phyloP scores from a whole-genome alignment of 192 early-diverging fungal genomes.

The Haplosporangium gracile region DNA sequence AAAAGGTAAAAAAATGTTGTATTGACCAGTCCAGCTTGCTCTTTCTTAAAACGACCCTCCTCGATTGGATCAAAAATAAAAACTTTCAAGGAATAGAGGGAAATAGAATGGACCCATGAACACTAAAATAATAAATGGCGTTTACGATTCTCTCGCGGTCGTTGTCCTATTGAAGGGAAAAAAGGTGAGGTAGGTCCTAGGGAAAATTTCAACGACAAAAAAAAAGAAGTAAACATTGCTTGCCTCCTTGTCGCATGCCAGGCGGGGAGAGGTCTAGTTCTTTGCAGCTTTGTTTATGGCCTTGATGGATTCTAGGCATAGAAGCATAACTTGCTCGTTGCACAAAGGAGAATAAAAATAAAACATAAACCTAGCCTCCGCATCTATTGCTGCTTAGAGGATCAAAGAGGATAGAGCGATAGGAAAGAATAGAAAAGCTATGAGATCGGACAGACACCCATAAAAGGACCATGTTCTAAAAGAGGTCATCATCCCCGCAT shows the following conservation, averaged over 20 bases:
- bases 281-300: not conserved
- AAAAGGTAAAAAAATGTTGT: not conserved
- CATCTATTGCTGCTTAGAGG: not conserved
- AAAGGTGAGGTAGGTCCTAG: not conserved
- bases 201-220: not conserved
- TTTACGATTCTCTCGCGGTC: not conserved
- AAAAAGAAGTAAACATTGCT: not conserved
- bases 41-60: not conserved
- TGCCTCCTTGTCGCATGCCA: not conserved
- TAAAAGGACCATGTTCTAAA: not conserved
- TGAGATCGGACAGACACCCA: not conserved
- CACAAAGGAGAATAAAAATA: not conserved
- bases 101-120: not conserved
- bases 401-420: not conserved
- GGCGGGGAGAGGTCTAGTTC: not conserved
- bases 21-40: not conserved
- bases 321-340: not conserved
- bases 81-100: not conserved
- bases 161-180: not conserved
- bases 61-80: not conserved
- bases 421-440: no score
- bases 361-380: not conserved
- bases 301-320: not conserved
- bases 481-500: constrained; percentile 4
- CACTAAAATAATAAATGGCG: not conserved